Base-by-base conservation (phyloP, 2,329 filamentous ascomycete genomes). In the Paradendryphiella salina region DNA sequence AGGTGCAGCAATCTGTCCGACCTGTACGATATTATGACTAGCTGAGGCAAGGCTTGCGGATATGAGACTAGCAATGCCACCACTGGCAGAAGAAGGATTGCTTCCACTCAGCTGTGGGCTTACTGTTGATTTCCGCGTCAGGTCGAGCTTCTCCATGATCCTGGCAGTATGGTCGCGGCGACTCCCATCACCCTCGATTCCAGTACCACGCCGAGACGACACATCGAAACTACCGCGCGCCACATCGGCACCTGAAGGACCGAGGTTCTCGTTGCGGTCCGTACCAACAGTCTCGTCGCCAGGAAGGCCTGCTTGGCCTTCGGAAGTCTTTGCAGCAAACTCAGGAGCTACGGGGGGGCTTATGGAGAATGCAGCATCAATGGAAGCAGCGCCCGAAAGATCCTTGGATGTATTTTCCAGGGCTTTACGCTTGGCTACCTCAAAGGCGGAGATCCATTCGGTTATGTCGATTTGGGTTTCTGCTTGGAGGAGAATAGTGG, bases 361-460 rank as follows among this genome's bases (percentile, higher is more conserved):
- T 59, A 99, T 95, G 5, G 92, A 88, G 75, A 97, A 99, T 10
- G 94, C 94, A 45, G 92, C 86, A 62, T 85, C 83, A 35, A 80
- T 76, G 20, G 78, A 76, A n/a, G 74, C 73, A 13, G 74, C 72
- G 4, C 76, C 65, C 21, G 68, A 60, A 32, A 79, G 77, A 2
- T 80, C 80, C 55, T 79, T 82, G 11, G 78, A 77, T 3, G 83
- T 83, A 59, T 85, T 87, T 69, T 97, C 90, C 39, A 99, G 83
- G 0, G 93, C 93, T 68, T 88, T 90, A 62, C 92, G 90, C 76
- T 99, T 99, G 45, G 93, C 92, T 13, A 92, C 84, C 62, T 99
- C 93, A 63, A 99, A 96, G 0, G 93, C 86, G 58, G 89, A 85
- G 47, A 99, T 85, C 94, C 94, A 99, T 64, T 96, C 89, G 51